Conservation (phyloP, 2,329 filamentous ascomycete species). For the Periconia sp. region DNA sequence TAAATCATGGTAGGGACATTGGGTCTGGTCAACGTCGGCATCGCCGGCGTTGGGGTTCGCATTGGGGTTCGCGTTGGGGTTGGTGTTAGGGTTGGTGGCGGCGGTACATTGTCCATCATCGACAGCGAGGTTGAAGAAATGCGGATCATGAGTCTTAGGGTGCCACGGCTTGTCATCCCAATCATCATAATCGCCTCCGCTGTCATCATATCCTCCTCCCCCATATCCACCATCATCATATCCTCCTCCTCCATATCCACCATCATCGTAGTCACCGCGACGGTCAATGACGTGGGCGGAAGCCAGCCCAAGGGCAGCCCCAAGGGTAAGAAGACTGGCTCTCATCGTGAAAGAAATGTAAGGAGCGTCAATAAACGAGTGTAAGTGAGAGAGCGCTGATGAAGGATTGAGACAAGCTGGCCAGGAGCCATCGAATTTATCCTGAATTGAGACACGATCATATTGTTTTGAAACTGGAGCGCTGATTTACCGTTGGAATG, state of each 20-base stretch:
- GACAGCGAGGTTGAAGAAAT: slow-evolving; percentile 32
- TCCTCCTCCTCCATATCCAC: too few relatives aligned
- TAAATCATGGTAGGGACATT: slow-evolving; percentile 24
- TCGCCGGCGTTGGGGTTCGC: slow-evolving; percentile 2
- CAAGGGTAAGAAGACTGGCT: slow-evolving; percentile 13
- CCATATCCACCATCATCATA: too few relatives aligned
- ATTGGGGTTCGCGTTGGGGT: too few relatives aligned
- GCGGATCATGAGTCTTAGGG: slow-evolving; percentile 30
- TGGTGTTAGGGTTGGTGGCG: too few relatives aligned
- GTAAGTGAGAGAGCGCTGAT: slow-evolving; percentile 21
- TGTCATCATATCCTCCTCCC: too few relatives aligned
- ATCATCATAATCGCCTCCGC: slow-evolving; percentile 5
- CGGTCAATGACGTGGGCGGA: slow-evolving; percentile 18
- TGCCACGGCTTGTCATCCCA: slow-evolving; percentile 15
- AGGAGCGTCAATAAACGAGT: slow-evolving; percentile 25
- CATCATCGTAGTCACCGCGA: slow-evolving; percentile 4
- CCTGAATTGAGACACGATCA: slow-evolving; percentile 23
- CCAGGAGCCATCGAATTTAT: slow-evolving; percentile 33
- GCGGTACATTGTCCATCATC: too few relatives aligned
- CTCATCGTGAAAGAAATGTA: slow-evolving; percentile 31
- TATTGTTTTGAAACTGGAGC: slow-evolving; percentile 30
- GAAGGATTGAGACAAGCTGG: slow-evolving; percentile 24
- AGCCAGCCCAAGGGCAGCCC: slow-evolving; percentile 23
- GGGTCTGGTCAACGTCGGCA: not conserved
- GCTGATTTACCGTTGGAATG: slow-evolving; percentile 25